Evolutionary conservation across 2,329 filamentous ascomycete genomes (phyloP).

Genomic region (Salinomyces thailandicus): DNA sequence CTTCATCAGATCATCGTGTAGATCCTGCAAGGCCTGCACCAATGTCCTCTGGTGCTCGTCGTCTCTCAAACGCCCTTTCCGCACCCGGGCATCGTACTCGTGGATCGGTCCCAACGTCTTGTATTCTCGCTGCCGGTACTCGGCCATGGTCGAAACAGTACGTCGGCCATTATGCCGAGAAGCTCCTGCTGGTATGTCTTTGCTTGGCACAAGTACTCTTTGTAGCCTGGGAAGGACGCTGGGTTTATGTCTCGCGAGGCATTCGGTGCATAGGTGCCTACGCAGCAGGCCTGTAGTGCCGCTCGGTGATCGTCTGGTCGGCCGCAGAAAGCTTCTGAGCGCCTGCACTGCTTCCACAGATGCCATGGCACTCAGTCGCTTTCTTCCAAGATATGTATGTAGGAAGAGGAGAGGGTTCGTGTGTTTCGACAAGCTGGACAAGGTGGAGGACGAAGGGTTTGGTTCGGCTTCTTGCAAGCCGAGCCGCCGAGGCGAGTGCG

Average conservation of each 20-base stretch:
- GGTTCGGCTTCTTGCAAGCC: too few relatives aligned
- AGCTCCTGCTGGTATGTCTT: not conserved
- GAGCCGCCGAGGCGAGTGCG: too few relatives aligned
- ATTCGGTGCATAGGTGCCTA: slow-evolving; percentile 15
- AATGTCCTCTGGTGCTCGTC: slow-evolving; percentile 88
- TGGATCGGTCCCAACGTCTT: slow-evolving; percentile 57
- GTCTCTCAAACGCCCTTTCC: slow-evolving; percentile 62
- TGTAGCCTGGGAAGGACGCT: not conserved
- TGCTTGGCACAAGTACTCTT: not conserved
- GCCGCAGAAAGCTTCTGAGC: slow-evolving; percentile 14
- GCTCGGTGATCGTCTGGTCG: slow-evolving; percentile 6
- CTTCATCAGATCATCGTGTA: slow-evolving; percentile 67
- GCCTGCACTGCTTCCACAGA: slow-evolving; percentile 14
- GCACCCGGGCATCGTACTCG: slow-evolving; percentile 79
- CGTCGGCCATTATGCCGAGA: slow-evolving; percentile 6
- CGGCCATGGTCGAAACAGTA: slow-evolving; percentile 22
- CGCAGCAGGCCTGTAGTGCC: slow-evolving; percentile 11
- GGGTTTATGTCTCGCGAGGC: slow-evolving; percentile 10
- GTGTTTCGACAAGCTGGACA: too few relatives aligned
- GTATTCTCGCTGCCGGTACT: slow-evolving; percentile 17
- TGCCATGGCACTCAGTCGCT: too few relatives aligned
- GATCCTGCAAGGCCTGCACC: slow-evolving; percentile 76
- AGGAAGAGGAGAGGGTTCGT: too few relatives aligned
- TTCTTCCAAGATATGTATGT: too few relatives aligned
- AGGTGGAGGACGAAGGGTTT: too few relatives aligned